Evolutionary conservation across 306 rosid genomes (phyloP).

Genomic region (Urtica urens): DNA sequence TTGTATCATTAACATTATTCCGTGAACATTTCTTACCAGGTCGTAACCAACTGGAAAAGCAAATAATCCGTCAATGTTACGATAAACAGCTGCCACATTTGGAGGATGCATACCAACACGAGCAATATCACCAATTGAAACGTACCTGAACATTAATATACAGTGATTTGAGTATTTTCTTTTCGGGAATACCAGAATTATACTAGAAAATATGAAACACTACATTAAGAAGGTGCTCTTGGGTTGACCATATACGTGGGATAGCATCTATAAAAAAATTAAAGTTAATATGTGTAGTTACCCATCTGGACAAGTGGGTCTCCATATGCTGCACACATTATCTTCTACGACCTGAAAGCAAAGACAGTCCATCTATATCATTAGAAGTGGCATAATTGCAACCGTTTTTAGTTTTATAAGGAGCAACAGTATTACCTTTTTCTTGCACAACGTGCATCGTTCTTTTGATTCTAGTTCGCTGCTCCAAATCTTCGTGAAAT

Average conservation of each 20-base stretch:
- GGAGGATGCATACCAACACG: slow-evolving; percentile 86
- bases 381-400: not conserved
- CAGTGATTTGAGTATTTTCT: not conserved
- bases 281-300: slow-evolving; percentile 25
- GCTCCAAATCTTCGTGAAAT: slow-evolving; percentile 85
- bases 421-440: slow-evolving; percentile 45
- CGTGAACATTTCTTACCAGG: slow-evolving; percentile 47
- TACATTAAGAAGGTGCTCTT: too few relatives aligned
- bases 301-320: slow-evolving; percentile 93
- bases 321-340: slow-evolving; percentile 79
- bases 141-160: slow-evolving; percentile 36
- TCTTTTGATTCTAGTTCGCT: slow-evolving; percentile 68
- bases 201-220: not conserved
- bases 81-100: slow-evolving; percentile 85
- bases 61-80: slow-evolving; percentile 51
- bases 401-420: too few relatives aligned
- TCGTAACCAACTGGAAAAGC: slow-evolving; percentile 79
- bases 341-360: slow-evolving; percentile 42
- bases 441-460: slow-evolving; percentile 64
- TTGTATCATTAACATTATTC: too few relatives aligned
- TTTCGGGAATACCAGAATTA: slow-evolving; percentile 1
- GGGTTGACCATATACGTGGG: too few relatives aligned
- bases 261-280: not conserved
- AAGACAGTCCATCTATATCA: slow-evolving; percentile 8
- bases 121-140: slow-evolving; percentile 77